phyloP scores from a whole-genome alignment of 768 basidiomycete species.

The Leucosporidium scottii region DNA sequence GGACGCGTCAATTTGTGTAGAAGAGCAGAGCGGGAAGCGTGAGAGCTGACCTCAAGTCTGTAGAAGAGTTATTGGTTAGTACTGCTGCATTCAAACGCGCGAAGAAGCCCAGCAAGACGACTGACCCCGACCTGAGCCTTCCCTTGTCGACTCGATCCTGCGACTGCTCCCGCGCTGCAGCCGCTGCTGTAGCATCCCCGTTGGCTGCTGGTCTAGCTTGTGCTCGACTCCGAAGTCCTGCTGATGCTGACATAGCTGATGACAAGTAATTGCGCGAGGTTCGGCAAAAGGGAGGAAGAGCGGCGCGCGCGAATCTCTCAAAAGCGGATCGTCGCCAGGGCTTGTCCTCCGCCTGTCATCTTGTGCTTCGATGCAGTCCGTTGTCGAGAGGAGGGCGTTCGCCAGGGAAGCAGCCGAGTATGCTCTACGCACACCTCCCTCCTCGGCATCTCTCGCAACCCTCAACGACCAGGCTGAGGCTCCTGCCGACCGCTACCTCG shows the following conservation, averaged over 20 bases:
- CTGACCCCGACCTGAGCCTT: conserved; percentile 22
- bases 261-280: no score
- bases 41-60: neutral
- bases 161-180: neutral
- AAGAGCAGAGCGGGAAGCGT: neutral
- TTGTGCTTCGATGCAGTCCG: neutral
- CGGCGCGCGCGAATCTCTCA: no score
- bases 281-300: no score
- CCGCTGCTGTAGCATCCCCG: no score
- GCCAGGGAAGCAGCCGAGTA: neutral
- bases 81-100: neutral
- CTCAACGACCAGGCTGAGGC: neutral
- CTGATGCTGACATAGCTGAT: no score
- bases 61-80: neutral
- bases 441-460: neutral
- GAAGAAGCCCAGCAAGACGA: neutral
- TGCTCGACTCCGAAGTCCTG: no score
- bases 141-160: conserved; percentile 24
- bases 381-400: neutral
- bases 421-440: neutral
- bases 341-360: no score
- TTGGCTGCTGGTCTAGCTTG: no score
- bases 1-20: neutral
- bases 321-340: no score
- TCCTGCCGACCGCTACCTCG: neutral